phyloP scores from a whole-genome alignment of 768 basidiomycete genomes.

The Chalciporus pseudorubinellus region DNA sequence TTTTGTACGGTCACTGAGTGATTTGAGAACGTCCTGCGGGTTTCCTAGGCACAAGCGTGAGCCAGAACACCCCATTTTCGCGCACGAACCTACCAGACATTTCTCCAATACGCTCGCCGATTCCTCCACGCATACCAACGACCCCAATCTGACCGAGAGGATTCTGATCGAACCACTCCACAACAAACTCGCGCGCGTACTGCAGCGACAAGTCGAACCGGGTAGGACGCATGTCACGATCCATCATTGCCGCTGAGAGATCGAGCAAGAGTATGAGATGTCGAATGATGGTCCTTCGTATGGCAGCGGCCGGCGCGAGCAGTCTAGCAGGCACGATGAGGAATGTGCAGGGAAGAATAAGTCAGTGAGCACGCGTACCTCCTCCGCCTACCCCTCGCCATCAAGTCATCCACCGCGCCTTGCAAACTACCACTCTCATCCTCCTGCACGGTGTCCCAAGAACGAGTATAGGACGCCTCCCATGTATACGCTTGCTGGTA shows the following conservation, averaged over 20 bases:
- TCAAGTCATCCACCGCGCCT: slow-evolving; percentile 82
- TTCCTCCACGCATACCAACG: slow-evolving; percentile 86
- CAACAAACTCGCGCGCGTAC: slow-evolving; percentile 87
- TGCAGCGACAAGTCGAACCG: slow-evolving; percentile 89
- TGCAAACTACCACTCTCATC: slow-evolving; percentile 92
- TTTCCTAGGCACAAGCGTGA: slow-evolving; percentile 58
- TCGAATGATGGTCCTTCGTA: slow-evolving; percentile 93
- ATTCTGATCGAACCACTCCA: slow-evolving; percentile 99
- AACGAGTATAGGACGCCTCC: slow-evolving; percentile 92
- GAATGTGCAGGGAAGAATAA: neutral
- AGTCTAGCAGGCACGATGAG: slow-evolving; percentile 46
- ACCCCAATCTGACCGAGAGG: slow-evolving; percentile 95
- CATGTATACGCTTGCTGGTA: slow-evolving; percentile 83
- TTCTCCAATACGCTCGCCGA: slow-evolving; percentile 87
- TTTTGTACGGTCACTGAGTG: slow-evolving; percentile 81
- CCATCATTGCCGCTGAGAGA: slow-evolving; percentile 87
- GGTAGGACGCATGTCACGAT: slow-evolving; percentile 94
- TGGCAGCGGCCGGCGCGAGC: slow-evolving; percentile 77
- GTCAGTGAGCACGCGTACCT: slow-evolving; percentile 49
- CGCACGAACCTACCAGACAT: slow-evolving; percentile 74
- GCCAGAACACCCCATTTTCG: neutral
- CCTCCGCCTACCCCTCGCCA: slow-evolving; percentile 81
- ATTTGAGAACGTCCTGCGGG: slow-evolving; percentile 91
- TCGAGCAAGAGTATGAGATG: slow-evolving; percentile 93
- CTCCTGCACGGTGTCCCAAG: slow-evolving; percentile 97